Evolutionary conservation across 2,329 filamentous ascomycete species (phyloP).

Genomic region (Zopfia rhizophila): DNA sequence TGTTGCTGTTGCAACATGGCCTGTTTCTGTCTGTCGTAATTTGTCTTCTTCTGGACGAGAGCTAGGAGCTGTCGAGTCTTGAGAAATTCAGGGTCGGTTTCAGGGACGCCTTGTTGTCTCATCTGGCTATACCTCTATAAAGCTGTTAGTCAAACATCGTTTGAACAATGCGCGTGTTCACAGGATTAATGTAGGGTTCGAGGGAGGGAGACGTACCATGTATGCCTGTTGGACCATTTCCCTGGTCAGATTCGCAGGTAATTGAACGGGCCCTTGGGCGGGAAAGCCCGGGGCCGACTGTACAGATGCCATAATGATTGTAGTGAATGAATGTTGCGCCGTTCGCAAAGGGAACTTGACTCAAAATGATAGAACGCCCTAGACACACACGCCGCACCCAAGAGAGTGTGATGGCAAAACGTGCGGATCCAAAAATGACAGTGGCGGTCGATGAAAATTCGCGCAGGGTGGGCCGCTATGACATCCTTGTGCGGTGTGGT

Average conservation of each 20-base stretch:
- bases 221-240: constrained; percentile 82
- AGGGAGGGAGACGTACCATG: constrained; percentile 61
- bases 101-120: constrained; percentile 83
- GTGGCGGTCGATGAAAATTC: constrained; percentile 32
- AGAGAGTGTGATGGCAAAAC: constrained; percentile 24
- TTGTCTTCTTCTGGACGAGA: constrained; percentile 73
- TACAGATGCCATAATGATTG: constrained; percentile 76
- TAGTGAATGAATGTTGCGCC: constrained; percentile 13
- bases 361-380: constrained; percentile 19
- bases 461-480: constrained; percentile 42
- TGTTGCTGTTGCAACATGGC: constrained; percentile 56
- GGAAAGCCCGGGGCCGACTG: constrained; percentile 77
- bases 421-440: constrained; percentile 38
- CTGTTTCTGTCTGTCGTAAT: constrained; percentile 58
- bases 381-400: constrained; percentile 31
- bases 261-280: constrained; percentile 67
- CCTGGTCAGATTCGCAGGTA: constrained; percentile 76
- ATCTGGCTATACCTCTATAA: constrained; percentile 86
- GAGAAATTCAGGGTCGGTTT: constrained; percentile 86
- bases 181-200: constrained; percentile 10
- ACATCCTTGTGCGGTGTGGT: constrained; percentile 47
- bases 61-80: constrained; percentile 81
- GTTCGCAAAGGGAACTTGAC: constrained; percentile 26
- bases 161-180: constrained; percentile 17
- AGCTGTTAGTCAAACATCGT: constrained; percentile 49